Conservation (phyloP, 1,284 basidiomycete species). For the Naganishia sp. region DNA sequence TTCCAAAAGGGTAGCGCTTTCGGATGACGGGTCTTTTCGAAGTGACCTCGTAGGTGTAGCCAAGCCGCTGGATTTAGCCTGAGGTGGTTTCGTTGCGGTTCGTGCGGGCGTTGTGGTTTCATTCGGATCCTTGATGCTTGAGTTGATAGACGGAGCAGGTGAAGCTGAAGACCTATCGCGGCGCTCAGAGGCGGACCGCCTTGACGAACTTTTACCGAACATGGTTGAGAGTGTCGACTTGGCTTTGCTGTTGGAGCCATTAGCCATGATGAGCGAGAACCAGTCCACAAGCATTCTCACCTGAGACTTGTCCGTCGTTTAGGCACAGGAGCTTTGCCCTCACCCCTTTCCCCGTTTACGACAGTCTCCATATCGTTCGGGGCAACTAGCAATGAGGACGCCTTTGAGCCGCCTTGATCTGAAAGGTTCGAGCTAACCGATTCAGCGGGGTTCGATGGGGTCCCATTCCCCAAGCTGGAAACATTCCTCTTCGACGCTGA, state of each 20-base stretch:
- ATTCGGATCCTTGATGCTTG: constrained; percentile 6
- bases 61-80: constrained; percentile 16
- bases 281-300: background rate
- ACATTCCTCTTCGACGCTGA: constrained; percentile 17
- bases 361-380: constrained; percentile 1
- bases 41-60: constrained; percentile 10
- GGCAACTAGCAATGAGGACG: constrained; percentile 1
- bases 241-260: constrained; percentile 4
- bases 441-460: background rate
- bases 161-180: constrained; percentile 13
- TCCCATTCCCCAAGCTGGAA: background rate
- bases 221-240: constrained; percentile 15
- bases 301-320: constrained; percentile 14
- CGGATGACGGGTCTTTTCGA: background rate
- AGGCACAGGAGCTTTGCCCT: background rate
- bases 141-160: constrained; percentile 15
- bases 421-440: constrained; percentile 6
- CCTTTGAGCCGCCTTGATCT: constrained; percentile 17
- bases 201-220: constrained; percentile 13
- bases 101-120: background rate
- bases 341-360: constrained; percentile 1
- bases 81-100: constrained; percentile 8
- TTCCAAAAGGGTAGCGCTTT: background rate
- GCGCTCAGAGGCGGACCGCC: constrained; percentile 9
- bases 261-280: no score